A percentile compares a stretch with the other conserved stretches of the same genome.
Evolutionary conservation across 75 land plant species (phyloP).

Genomic region (Sequoia sempervirens): DNA sequence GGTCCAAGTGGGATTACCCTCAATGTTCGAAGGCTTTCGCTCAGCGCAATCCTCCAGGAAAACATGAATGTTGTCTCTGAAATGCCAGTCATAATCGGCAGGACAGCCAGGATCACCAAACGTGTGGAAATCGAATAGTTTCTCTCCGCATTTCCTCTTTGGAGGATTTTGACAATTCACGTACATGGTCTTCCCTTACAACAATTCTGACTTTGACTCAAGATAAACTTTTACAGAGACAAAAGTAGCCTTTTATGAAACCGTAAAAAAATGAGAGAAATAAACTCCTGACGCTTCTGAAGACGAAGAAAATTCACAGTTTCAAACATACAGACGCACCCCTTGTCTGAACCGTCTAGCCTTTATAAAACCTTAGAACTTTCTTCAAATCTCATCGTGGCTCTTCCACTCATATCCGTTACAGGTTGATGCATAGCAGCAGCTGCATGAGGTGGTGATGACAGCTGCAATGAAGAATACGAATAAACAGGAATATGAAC

Average conservation of each 20-base stretch:
- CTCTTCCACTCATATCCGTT: no score
- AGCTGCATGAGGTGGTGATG: no score
- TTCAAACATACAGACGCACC: background rate
- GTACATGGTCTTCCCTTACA: background rate
- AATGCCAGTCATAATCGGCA: slow-evolving; percentile 55
- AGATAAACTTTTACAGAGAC: no score
- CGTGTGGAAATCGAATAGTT: slow-evolving; percentile 57
- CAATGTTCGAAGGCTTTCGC: slow-evolving; percentile 16
- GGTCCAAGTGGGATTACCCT: slow-evolving; percentile 48
- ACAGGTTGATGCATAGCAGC: no score
- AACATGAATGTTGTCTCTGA: slow-evolving; percentile 59
- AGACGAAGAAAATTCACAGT: background rate
- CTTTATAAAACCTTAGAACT: no score
- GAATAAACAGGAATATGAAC: no score
- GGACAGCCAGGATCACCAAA: slow-evolving; percentile 75
- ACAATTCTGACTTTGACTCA: background rate
- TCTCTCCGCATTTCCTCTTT: slow-evolving; percentile 65
- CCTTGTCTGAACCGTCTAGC: no score
- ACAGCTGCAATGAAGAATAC: no score
- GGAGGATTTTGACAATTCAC: background rate
- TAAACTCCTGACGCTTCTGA: background rate
- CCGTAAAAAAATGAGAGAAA: background rate
- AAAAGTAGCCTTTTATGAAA: background rate
- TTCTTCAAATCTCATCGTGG: no score
- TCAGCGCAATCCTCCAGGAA: slow-evolving; percentile 60